Conservation (phyloP, 192 early-diverging fungal species). For the Coemansia sp. region DNA sequence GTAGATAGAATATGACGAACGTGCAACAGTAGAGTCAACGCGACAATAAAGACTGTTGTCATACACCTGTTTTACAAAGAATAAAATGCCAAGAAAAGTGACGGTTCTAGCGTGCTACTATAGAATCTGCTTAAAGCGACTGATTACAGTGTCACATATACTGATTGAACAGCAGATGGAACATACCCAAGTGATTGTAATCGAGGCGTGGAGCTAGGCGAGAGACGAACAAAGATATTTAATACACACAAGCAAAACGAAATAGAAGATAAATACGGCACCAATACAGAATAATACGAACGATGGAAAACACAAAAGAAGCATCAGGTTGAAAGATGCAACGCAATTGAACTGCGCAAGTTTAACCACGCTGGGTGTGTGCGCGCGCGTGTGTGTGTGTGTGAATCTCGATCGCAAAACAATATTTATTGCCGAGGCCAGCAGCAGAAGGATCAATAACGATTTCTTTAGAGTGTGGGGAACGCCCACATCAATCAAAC, state of each 20-base stretch:
- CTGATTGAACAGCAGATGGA: not conserved
- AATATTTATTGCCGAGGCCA: too few relatives aligned
- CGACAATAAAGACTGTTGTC: too few relatives aligned
- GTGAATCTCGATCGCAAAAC: slow-evolving; percentile 2
- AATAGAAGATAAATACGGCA: not conserved
- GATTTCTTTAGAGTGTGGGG: too few relatives aligned
- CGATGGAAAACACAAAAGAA: not conserved
- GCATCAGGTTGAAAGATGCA: not conserved
- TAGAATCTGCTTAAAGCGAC: too few relatives aligned
- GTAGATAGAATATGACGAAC: too few relatives aligned
- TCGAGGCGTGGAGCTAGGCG: not conserved
- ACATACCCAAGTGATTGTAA: not conserved
- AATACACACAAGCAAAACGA: not conserved
- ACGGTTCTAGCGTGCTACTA: too few relatives aligned
- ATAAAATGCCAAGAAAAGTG: too few relatives aligned
- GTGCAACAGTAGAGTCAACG: too few relatives aligned
- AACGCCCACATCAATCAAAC: too few relatives aligned
- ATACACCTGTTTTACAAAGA: too few relatives aligned
- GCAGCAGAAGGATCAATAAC: too few relatives aligned
- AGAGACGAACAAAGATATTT: not conserved
- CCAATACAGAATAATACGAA: not conserved
- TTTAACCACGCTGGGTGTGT: not conserved
- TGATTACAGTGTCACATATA: too few relatives aligned
- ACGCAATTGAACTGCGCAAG: not conserved
- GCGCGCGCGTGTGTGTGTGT: not conserved